These are phyloP conservation scores for Pythium utonaiense DNA, from an alignment of 352 stramenopile species.

Conservation along the genomic window DNA sequence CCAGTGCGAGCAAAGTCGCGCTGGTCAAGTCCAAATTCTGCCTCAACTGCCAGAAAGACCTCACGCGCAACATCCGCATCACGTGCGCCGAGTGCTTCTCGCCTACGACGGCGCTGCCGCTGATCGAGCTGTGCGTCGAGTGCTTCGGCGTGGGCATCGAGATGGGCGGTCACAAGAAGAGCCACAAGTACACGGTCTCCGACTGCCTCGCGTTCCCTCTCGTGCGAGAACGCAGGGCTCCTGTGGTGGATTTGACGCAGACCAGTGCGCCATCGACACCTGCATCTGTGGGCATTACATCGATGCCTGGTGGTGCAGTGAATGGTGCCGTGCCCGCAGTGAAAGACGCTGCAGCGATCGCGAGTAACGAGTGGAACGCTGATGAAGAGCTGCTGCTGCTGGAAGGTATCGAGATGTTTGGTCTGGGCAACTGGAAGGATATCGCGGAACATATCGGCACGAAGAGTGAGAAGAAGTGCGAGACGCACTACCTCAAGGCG, in stretches of 20 bases:
- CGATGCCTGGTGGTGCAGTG: conserved; percentile 1
- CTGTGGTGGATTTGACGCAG: not conserved
- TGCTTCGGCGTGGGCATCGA: conserved; percentile 90
- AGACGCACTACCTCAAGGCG: conserved; percentile 82
- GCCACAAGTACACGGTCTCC: conserved; percentile 75
- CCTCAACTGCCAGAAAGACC: conserved; percentile 84
- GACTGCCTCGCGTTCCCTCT: conserved; percentile 81
- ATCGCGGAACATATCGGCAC: conserved; percentile 84
- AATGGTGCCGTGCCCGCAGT: conserved; percentile 1
- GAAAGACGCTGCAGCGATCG: conserved; percentile 11
- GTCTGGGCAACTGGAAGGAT: conserved; percentile 96
- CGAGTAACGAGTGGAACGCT: conserved; percentile 81
- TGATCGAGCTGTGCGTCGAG: conserved; percentile 92
- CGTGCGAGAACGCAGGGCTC: conserved; percentile 39
- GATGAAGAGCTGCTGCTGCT: conserved; percentile 96
- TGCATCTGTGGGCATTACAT: not conserved
- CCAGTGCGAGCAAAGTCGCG: conserved; percentile 15
- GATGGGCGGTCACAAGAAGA: conserved; percentile 78
- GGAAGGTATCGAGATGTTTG: conserved; percentile 94
- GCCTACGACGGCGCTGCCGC: conserved; percentile 29
- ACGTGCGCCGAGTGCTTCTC: conserved; percentile 72
- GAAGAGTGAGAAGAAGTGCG: conserved; percentile 87
- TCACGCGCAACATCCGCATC: conserved; percentile 82
- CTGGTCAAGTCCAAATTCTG: conserved; percentile 71
- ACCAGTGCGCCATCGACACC: conserved; percentile 1